Base-by-base conservation (phyloP, 148 eudicot genomes). In the Hydrangea macrophylla region DNA sequence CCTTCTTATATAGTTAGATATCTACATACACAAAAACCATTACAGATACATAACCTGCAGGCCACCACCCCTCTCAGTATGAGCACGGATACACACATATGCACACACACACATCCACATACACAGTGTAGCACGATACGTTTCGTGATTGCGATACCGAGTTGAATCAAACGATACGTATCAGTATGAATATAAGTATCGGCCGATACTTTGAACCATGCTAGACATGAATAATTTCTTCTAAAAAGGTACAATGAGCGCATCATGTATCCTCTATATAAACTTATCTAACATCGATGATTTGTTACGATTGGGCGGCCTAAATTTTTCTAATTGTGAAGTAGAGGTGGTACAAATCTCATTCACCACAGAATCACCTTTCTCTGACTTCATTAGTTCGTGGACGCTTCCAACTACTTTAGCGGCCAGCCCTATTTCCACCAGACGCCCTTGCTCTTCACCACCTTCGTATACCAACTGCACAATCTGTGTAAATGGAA, bases 371-470 rank as follows among this genome's bases (percentile, higher is more conserved):
- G 85, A 73, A 44, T 87, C 87, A 7, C 97, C 97, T 73, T 82
- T 83, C 68, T 87, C 89, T 2, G 79, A 58, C 62, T 75, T 78
- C 2, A 92, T 76, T 10, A 53, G 79, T 68, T 92, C 97, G 62
- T 89, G 70, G 40, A 82, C 62, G 44, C 73, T 87, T 60, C 96
- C 96, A 8, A 92, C 82, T 60, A 92, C 89, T 66, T 89, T 89
- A 0, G 81, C 95, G 32, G 92, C 96, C 64, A 87, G 78, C 58
- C 98, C 98, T 28, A 55, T 74, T 71, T 89, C 85, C 9, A 83
- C 73, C 32, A 92, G 92, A 11, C 85, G 73, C 0, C 98, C 96
- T 27, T 82, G 83, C 67, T 92, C 88, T 68, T 92, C 96, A 12
- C 98, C 98, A 17, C 92, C 97, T 64, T 85, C 78, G 36, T 76